These are phyloP conservation scores for Globisporangium apiculatum DNA, from an alignment of 352 stramenopile species.

Conservation along the genomic window DNA sequence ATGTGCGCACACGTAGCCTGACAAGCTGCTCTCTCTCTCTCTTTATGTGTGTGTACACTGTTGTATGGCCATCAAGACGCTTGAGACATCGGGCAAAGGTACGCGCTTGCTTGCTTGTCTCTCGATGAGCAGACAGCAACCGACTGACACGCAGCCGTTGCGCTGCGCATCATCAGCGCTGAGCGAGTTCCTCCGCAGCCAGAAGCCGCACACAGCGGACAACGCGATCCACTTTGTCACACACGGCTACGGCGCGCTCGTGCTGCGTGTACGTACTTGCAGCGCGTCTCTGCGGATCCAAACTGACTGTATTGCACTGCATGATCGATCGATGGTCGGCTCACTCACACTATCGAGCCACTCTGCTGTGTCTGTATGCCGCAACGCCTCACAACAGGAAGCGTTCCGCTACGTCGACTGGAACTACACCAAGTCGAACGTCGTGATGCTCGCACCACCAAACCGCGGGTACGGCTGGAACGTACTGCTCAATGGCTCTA, in stretches of 20 bases:
- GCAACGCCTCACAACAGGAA: constrained; percentile 24
- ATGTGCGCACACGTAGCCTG: not conserved
- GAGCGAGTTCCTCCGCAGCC: constrained; percentile 35
- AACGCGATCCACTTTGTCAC: constrained; percentile 66
- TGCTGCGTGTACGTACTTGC: constrained; percentile 36
- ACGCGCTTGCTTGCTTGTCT: not conserved
- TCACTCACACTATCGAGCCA: too few relatives aligned
- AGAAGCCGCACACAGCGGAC: constrained; percentile 55
- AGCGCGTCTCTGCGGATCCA: not conserved
- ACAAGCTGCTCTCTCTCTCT: not conserved
- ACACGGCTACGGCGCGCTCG: constrained; percentile 60
- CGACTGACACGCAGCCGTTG: not conserved
- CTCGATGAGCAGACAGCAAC: not conserved
- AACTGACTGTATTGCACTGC: not conserved
- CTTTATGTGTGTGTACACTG: not conserved
- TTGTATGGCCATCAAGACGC: constrained; percentile 13
- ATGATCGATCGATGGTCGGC: not conserved
- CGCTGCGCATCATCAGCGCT: constrained; percentile 17
- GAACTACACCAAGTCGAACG: constrained; percentile 62
- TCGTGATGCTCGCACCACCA: constrained; percentile 66
- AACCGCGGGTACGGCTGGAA: constrained; percentile 44
- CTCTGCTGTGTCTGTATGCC: not conserved
- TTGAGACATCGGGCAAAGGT: constrained; percentile 37
- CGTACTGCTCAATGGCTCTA: too few relatives aligned
- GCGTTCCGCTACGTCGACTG: constrained; percentile 65